Base-by-base conservation (phyloP, 345 rosid species). In the Salix viminalis region DNA sequence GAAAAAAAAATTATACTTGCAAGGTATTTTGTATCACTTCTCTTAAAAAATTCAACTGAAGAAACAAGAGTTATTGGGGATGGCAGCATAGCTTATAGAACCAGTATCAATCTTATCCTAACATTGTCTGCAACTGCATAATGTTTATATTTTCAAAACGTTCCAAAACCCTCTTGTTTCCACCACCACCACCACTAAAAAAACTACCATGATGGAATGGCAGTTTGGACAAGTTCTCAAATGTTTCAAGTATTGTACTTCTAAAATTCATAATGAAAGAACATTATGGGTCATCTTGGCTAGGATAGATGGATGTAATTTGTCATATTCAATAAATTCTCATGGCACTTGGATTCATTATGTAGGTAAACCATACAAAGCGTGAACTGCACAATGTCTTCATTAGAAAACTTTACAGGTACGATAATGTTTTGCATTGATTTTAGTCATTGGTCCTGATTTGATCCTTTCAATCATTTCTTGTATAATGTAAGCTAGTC, bases 391-490 rank as follows among this genome's bases (percentile, higher is more conserved):
- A 94, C 86, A 96, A 94, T 75, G 88, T 94, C 76, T 92, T 96
- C 85, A 96, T 96, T 75, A 89, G 82, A 84, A 96, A 91, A 88
- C 98, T 96, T 60, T 96, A 94, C 91, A 92, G 99, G 99, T 94
- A 83, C 61, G 34, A 58, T 24, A 12, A 42, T 26, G 21, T 2
- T 48, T 13, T 67, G 23, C 15, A 7, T 71, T 71, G 67, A 34
- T 54, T 23, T 18, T 73, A 62, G 15, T 67, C 60, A 18, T 23
- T 41, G 26, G 39, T 46, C 23, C 14, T 8, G 58, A 61, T 74
- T 73, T 65, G 23, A 36, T 56, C 4, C n/a, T 62, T 28, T 39
- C 14, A 41, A 23, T n/a, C 65, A 2, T 64, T n/a, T 6, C 13
- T 54, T 36, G 21, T 58, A 16, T 54, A 41, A 48, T 64, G 7